Conservation (phyloP, 140 eudicot genomes). For the Anethum foeniculum region DNA sequence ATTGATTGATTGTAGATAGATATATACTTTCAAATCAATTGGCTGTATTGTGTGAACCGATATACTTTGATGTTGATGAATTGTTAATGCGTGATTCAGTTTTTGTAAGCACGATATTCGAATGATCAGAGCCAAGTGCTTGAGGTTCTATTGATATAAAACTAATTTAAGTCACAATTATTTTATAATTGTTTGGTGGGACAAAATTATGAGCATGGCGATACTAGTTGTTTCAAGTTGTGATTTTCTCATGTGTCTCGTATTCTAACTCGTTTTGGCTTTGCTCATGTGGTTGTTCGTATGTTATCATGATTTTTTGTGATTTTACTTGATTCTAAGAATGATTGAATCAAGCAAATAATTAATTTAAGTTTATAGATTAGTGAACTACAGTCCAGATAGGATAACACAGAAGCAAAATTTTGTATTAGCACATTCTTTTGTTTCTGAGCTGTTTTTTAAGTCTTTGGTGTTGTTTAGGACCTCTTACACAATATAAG, state of each 20-base stretch:
- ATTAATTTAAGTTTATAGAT: neutral
- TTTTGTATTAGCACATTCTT: neutral
- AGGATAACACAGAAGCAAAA: neutral
- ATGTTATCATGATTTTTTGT: neutral
- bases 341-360: no score
- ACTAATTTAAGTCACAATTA: neutral
- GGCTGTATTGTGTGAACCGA: neutral
- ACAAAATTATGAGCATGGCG: neutral
- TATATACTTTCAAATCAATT: no score
- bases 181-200: neutral
- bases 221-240: neutral
- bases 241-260: neutral
- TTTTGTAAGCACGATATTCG: neutral
- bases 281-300: neutral
- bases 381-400: neutral
- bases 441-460: neutral
- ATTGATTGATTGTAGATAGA: no score
- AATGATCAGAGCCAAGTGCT: neutral
- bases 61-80: neutral
- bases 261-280: neutral
- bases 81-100: neutral
- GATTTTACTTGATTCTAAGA: no score
- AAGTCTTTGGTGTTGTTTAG: slow-evolving; percentile 29
- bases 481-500: slow-evolving; percentile 65
- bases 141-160: neutral